phyloP scores from a whole-genome alignment of 208 protist genomes.

The Trypanosoma avium region DNA sequence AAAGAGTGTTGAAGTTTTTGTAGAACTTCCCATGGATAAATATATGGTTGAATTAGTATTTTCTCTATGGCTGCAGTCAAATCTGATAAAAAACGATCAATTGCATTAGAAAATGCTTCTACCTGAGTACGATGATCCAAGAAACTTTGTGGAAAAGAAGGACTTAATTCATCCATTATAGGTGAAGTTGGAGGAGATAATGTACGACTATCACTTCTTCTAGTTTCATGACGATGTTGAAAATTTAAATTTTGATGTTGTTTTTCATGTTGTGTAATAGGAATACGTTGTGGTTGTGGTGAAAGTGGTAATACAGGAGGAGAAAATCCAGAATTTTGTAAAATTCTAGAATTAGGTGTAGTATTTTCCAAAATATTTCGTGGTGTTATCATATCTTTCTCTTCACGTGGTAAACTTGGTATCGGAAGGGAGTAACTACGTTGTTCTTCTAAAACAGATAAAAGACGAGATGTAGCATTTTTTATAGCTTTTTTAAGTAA shows the following conservation, averaged over 20 bases:
- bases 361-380: not conserved
- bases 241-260: not conserved
- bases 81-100: constrained; percentile 23
- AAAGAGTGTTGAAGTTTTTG: not conserved
- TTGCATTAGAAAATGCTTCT: constrained; percentile 8
- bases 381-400: not conserved
- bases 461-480: constrained; percentile 6
- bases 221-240: not conserved
- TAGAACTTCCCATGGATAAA: constrained; percentile 5
- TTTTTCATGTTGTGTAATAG: not conserved
- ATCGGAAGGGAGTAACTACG: not conserved
- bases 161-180: constrained; percentile 6
- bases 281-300: not conserved
- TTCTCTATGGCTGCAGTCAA: constrained; percentile 17
- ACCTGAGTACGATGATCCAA: constrained; percentile 1
- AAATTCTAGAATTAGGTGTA: not conserved
- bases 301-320: not conserved
- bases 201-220: not conserved
- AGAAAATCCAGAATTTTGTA: not conserved
- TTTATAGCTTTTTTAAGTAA: constrained; percentile 3
- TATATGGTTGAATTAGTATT: constrained; percentile 13
- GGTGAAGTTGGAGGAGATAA: constrained; percentile 12
- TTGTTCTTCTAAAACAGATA: constrained; percentile 14
- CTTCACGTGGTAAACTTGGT: not conserved
- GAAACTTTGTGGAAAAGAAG: not conserved